Evolutionary conservation across 2,329 filamentous ascomycete genomes (phyloP), one percentile per base, ranked within the genome.

Genomic region (Nigrograna mackinnonii): DNA sequence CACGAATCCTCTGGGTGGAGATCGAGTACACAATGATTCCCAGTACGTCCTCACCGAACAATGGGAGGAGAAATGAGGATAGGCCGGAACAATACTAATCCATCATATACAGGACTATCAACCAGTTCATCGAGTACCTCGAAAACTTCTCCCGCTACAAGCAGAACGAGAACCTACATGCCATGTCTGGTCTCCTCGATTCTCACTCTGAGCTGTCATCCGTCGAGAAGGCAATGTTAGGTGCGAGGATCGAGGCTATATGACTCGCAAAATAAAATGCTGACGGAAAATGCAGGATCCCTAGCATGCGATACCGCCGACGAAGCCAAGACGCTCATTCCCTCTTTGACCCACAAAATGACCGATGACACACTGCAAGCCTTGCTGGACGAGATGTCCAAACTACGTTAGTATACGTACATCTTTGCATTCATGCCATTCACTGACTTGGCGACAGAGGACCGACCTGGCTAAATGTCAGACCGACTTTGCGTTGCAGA

Each of bases 131-230:
- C 53, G 89, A 91, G 64, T 97, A 99, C 72, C 83, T 97, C 40
- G 91, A 96, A 60, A 85, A 91, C 50, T 99, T 99, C 72, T 87
- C 91, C 14, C 88, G 94, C 24, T 97, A 97, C 80, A 95, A 96
- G 74, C 85, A 91, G 60, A 91, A 92, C 68, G 89, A 95, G 69
- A 94, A 94, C 55, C 88, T 96, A 63, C 89, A 96, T 73, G 89
- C 90, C n/a, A 90, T 97, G 22, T 91, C 95, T 71, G 84, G 89
- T 46, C 76, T 96, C 57, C 79, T 96, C 50, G 87, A 87, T 54
- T 82, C 86, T 44, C 87, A 90, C 64, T 83, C 84, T 51, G 84
- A 90, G 66, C 76, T 99, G 57, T 88, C 89, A 61, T 88, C 91
- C 68, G 97, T 97, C 67, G 94, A 99, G 79, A 83, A 90, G 60